A percentile compares a stretch with the other conserved stretches of the same genome.
Evolutionary conservation across 1,139 yeast genomes (phyloP).

Genomic region (Suhomyces guaymorum): DNA sequence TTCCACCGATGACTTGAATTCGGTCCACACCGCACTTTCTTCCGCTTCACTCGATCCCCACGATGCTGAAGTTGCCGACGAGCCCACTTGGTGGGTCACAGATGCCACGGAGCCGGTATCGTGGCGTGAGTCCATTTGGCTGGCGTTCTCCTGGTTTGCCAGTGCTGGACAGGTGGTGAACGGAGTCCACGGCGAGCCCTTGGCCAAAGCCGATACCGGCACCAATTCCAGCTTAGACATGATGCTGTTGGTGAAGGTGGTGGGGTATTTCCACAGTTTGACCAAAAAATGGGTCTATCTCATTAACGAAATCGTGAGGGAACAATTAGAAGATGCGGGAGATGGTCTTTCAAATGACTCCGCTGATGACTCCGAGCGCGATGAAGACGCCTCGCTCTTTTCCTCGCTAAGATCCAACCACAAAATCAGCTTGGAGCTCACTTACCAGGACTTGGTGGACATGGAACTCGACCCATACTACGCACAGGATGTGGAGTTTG

Average conservation of each 20-base stretch:
- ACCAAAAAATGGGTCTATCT: slow-evolving; percentile 47
- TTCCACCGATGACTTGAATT: slow-evolving; percentile 23
- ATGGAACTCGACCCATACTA: slow-evolving; percentile 79
- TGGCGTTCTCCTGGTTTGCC: slow-evolving; percentile 82
- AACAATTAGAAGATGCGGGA: slow-evolving; percentile 24
- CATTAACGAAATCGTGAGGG: slow-evolving; percentile 38
- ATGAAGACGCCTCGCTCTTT: slow-evolving; percentile 11
- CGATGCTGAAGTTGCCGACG: slow-evolving; percentile 23
- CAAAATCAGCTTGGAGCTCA: slow-evolving; percentile 38
- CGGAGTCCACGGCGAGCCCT: slow-evolving; percentile 5
- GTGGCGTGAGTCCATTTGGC: slow-evolving; percentile 67
- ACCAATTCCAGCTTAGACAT: slow-evolving; percentile 8
- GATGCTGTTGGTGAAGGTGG: slow-evolving; percentile 36
- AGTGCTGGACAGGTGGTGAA: slow-evolving; percentile 66
- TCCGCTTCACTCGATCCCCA: slow-evolving; percentile 12
- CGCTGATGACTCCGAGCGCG: background rate
- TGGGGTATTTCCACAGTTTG: slow-evolving; percentile 58
- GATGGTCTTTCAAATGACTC: background rate
- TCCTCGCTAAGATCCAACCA: slow-evolving; percentile 12
- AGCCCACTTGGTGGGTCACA: slow-evolving; percentile 48
- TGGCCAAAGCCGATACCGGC: slow-evolving; percentile 5
- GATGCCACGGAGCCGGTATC: slow-evolving; percentile 53
- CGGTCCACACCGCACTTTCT: slow-evolving; percentile 22
- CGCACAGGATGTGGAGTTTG: slow-evolving; percentile 55
- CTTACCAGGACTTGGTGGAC: slow-evolving; percentile 59